Percentiles rank a stretch among this genome's conserved stretches.
Conservation (phyloP, 225 moss, liverwort and hornwort genomes). For the Bryum argenteum region DNA sequence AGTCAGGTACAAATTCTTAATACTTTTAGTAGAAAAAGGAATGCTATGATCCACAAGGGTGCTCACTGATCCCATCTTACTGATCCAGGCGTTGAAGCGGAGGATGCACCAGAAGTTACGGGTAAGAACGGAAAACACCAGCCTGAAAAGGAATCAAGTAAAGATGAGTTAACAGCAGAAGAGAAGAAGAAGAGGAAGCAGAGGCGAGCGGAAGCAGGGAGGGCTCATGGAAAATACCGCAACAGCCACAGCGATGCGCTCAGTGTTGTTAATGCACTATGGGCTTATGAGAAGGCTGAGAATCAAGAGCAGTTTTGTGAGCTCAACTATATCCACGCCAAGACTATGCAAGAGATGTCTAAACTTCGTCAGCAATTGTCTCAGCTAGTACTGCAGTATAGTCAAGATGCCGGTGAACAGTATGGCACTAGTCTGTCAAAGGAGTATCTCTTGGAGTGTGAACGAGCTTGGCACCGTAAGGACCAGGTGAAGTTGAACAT, state of each 20-base stretch:
- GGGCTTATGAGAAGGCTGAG: constrained; percentile 76
- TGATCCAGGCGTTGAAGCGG: constrained; percentile 45
- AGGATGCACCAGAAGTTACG: constrained; percentile 37
- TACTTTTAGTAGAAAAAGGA: neutral
- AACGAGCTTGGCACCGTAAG: constrained; percentile 60
- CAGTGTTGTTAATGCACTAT: constrained; percentile 77
- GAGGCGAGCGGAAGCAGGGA: constrained; percentile 71
- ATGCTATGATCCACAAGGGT: neutral
- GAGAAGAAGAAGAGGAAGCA: constrained; percentile 73
- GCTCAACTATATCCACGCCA: constrained; percentile 75
- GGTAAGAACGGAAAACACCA: constrained; percentile 16
- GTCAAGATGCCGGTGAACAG: constrained; percentile 54
- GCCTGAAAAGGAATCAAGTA: constrained; percentile 23
- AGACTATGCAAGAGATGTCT: constrained; percentile 96
- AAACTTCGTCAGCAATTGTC: constrained; percentile 82
- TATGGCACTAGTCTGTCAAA: constrained; percentile 42
- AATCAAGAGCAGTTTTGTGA: constrained; percentile 80
- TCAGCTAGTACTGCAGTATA: constrained; percentile 71
- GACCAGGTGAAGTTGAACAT: constrained; percentile 54
- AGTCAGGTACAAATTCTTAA: constrained; percentile 43
- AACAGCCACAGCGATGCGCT: constrained; percentile 88
- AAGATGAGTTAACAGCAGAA: constrained; percentile 42
- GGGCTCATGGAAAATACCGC: constrained; percentile 82
- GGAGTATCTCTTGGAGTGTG: constrained; percentile 62
- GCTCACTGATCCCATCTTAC: constrained; percentile 8